Base-by-base conservation (phyloP, 306 rosid species). In the Cicer pinnatifidum region DNA sequence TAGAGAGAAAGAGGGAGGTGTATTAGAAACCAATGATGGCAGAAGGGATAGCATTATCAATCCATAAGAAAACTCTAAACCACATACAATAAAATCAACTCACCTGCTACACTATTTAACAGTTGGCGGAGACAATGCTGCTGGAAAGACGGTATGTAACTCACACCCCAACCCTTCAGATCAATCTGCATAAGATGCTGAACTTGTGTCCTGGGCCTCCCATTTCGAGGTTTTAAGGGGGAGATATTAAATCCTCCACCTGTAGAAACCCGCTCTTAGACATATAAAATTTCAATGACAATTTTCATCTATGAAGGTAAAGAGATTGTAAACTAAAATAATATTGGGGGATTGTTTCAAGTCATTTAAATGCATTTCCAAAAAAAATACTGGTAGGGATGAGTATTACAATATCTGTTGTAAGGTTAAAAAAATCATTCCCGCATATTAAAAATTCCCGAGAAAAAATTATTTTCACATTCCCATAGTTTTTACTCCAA, bases 181-280 rank as follows among this genome's bases (percentile, higher is more conserved):
- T 94, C 99, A 83, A 94, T 89, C 89, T 94, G 99, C 86, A 91
- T 91, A 79, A 94, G 96, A 87, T 94, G 97, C 88, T 94, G 99
- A 69, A 94, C 99, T 81, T 94, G 99, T 56, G 97, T 81, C 86
- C 99, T 89, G 39, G 99, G 95, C 70, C 85, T 91, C 84, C 99
- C 99, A 76, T 94, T 89, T 79, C 96, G 86, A 80, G 99, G 72
- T 84, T 91, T 94, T 60, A 94, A 74, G 53, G 99, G 97, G 63
- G 99, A 85, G 84, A 94, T 89, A 75, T 91, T 94, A 85, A 69
- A 94, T 78, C 99, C 99, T 51, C 99, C 99, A 81, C 99, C 99
- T 94, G 82, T 54, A 54, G 59, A 85, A 72, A 58, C 28, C 61
- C 67, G 51, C 50, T 66, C 46, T 58, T 63, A 80, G 77, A 48